Percentiles rank a stretch among this genome's conserved stretches.
These are phyloP conservation scores for Calonectria pseudoreteaudii DNA, from an alignment of 2,329 filamentous ascomycete species.

Conservation along the genomic window DNA sequence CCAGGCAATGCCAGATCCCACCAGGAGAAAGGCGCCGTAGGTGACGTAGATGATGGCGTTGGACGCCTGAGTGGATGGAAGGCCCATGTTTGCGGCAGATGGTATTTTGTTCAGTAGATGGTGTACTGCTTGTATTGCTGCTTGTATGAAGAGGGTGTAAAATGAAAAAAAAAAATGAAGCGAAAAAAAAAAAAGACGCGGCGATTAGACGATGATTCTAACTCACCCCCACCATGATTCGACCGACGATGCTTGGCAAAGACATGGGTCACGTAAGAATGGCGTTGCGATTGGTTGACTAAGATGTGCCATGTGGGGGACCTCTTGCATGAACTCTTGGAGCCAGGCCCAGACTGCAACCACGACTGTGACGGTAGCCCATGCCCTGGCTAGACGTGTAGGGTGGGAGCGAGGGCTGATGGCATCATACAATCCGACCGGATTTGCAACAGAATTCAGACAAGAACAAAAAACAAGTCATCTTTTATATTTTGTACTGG, in stretches of 20 bases:
- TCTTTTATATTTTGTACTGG: no score
- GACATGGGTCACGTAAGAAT: neutral
- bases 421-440: no score
- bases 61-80: slow-evolving; percentile 80
- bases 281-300: neutral
- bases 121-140: neutral
- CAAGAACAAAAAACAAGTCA: neutral
- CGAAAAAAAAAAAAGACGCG: neutral
- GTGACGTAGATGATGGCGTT: slow-evolving; percentile 87
- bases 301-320: neutral
- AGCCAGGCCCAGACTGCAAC: no score
- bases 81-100: slow-evolving; percentile 70
- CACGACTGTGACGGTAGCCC: no score
- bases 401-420: neutral
- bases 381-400: no score
- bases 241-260: neutral
- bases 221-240: neutral
- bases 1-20: slow-evolving; percentile 72
- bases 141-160: neutral
- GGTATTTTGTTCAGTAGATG: neutral
- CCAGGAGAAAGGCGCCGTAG: slow-evolving; percentile 77
- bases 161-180: neutral
- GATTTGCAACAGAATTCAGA: neutral
- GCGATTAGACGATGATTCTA: neutral
- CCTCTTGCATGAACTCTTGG: neutral